Evolutionary conservation across 441 rosid species (phyloP).

Genomic region (Omphalea diandra): DNA sequence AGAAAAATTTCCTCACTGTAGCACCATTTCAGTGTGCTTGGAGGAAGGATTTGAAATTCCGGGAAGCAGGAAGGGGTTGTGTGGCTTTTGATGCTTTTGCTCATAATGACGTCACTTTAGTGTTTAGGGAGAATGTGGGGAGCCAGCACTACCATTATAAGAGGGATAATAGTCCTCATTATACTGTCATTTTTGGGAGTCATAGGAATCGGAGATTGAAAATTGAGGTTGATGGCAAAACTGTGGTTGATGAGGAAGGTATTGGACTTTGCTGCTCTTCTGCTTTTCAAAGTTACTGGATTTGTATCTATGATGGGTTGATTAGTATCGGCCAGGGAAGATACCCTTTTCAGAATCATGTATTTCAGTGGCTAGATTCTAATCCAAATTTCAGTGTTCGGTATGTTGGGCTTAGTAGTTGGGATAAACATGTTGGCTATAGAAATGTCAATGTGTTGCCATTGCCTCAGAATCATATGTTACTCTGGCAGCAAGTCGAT

Average conservation of each 20-base stretch:
- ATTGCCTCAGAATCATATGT: conserved; percentile 68
- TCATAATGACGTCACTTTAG: conserved; percentile 91
- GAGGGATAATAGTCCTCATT: conserved; percentile 92
- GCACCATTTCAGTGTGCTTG: conserved; percentile 99
- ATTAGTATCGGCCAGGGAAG: conserved; percentile 89
- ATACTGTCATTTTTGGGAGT: conserved; percentile 95
- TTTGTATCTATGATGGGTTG: conserved; percentile 89
- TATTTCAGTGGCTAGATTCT: conserved; percentile 86
- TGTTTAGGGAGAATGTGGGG: conserved; percentile 93
- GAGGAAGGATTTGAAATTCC: conserved; percentile 89
- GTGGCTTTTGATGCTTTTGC: conserved; percentile 98
- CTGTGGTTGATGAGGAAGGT: conserved; percentile 83
- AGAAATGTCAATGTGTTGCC: conserved; percentile 94
- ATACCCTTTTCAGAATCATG: conserved; percentile 95
- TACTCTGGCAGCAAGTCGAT: conserved; percentile 89
- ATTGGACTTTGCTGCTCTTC: conserved; percentile 78
- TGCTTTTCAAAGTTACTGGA: conserved; percentile 93
- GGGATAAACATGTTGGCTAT: conserved; percentile 98
- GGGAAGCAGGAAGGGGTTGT: conserved; percentile 95
- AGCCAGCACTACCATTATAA: conserved; percentile 94
- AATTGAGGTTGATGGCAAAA: conserved; percentile 87
- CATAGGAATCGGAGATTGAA: conserved; percentile 84
- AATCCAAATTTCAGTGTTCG: conserved; percentile 82
- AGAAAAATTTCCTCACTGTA: conserved; percentile 74
- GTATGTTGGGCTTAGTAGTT: conserved; percentile 92